Evolutionary conservation across 1,139 yeast genomes (phyloP).

Genomic region (Meyerozyma elateridarum): DNA sequence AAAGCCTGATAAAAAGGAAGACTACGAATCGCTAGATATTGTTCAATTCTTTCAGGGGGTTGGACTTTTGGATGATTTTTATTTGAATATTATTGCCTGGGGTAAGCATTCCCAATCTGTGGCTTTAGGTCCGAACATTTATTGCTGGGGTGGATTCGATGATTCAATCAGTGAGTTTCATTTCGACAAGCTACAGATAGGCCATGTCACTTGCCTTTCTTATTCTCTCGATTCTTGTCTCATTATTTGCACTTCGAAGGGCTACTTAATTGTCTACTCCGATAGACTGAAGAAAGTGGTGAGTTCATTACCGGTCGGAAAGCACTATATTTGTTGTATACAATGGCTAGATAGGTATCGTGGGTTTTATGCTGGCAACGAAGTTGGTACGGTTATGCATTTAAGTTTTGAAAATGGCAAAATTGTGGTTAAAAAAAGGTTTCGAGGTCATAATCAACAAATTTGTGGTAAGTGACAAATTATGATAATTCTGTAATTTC

Average conservation of each 20-base stretch:
- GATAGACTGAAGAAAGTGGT: constrained; percentile 13
- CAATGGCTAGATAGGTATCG: constrained; percentile 52
- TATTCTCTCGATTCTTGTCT: constrained; percentile 46
- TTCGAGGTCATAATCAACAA: constrained; percentile 58
- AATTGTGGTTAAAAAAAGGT: constrained; percentile 10
- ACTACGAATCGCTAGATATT: not conserved
- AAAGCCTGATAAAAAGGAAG: not conserved
- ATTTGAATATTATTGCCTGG: constrained; percentile 77
- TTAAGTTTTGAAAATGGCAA: constrained; percentile 11
- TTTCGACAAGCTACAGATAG: constrained; percentile 23
- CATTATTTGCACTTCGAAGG: constrained; percentile 47
- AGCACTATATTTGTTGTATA: constrained; percentile 49
- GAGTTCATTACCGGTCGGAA: constrained; percentile 40
- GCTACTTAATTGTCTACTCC: constrained; percentile 21
- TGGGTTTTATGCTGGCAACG: constrained; percentile 62
- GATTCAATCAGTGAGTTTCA: constrained; percentile 36
- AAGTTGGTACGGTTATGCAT: constrained; percentile 50
- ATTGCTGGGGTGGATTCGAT: constrained; percentile 57
- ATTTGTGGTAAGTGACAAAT: constrained; percentile 50
- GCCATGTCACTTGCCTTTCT: constrained; percentile 51
- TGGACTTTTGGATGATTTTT: constrained; percentile 72
- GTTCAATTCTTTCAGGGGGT: not conserved
- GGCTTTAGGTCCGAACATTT: constrained; percentile 59
- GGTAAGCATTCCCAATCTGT: constrained; percentile 55
- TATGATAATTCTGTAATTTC: not conserved